Evolutionary conservation across 164 flowering plant genomes (phyloP), one percentile per base, ranked within the genome.

Genomic region (Nymphaea thermarum): DNA sequence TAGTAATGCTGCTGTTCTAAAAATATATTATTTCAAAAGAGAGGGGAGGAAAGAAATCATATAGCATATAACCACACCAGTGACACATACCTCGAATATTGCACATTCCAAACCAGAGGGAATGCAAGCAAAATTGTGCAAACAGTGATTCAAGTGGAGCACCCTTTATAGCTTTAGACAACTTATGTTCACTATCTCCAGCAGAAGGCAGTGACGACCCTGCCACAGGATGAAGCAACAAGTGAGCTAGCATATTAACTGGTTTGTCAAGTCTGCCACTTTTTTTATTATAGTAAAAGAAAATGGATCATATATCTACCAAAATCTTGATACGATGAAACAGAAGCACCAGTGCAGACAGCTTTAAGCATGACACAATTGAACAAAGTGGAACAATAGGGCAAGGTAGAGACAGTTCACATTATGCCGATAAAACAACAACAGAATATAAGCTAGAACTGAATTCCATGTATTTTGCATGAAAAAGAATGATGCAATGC

Each of bases 31-130:
- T 25, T 25, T 25, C 60, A 55, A 55, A 55, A 55, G 12, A 55
- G 12, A 55, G 60, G 60, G 16, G 60, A 8, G 16, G 60, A 10
- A 55, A 55, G 10, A 16, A 55, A 55, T 55, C 16, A 55, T 8
- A 16, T 55, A 12, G 55, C 55, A 47, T 7, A 47, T 47, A 12
- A 12, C 55, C 12, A 5, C 55, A 47, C 63, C 63, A 61, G 44
- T 68, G 12, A 64, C 45, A 69, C 80, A 73, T 86, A 94, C 99
- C 99, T 69, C 96, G 92, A 70, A 92, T 86, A 70, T 82, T 90
- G 85, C 99, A 92, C 78, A 78, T 85, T 25, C 98, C 98, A 80
- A 90, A 81, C 98, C 99, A 95, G 63, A 95, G 84, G 63, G 87
- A 78, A 67, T 88, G 93, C 68, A 95, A 75, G 74, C 94, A 90